Percentiles rank a stretch among this genome's conserved stretches.
phyloP scores from a whole-genome alignment of 75 land plant genomes.

The Cryptomeria japonica region DNA sequence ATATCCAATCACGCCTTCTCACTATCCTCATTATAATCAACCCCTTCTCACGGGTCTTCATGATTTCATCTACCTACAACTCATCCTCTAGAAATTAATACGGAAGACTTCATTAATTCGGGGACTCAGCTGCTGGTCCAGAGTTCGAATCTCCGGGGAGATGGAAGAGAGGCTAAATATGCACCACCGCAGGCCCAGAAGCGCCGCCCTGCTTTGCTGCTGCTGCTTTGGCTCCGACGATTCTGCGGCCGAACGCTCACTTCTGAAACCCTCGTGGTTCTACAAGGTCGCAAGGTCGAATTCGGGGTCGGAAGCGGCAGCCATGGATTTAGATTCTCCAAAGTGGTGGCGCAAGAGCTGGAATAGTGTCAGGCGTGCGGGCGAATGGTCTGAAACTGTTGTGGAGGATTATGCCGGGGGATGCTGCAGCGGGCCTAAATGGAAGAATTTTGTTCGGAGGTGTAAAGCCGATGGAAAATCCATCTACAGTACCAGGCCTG shows the following conservation, averaged over 20 bases:
- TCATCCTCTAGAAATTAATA: no score
- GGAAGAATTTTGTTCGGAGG: neutral
- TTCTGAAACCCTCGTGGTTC: neutral
- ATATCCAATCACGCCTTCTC: no score
- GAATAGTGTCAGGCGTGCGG: neutral
- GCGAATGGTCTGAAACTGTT: neutral
- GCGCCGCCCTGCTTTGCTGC: neutral
- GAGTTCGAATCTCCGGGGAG: neutral
- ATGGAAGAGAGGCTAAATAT: no score
- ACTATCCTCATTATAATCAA: no score
- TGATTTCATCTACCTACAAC: no score
- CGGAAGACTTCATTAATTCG: neutral
- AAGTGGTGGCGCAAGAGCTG: slow-evolving; percentile 1
- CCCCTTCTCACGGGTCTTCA: no score
- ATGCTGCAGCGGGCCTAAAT: neutral
- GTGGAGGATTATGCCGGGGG: neutral
- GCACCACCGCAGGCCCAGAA: neutral
- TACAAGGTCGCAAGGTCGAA: neutral
- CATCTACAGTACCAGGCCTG: neutral
- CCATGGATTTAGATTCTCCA: neutral
- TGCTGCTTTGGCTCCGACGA: neutral
- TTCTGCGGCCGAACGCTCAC: neutral
- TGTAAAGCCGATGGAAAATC: neutral
- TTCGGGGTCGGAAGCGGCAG: neutral
- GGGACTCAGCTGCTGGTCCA: neutral